These are phyloP conservation scores for Trifolium subterraneum DNA, from an alignment of 306 rosid species.

Conservation along the genomic window DNA sequence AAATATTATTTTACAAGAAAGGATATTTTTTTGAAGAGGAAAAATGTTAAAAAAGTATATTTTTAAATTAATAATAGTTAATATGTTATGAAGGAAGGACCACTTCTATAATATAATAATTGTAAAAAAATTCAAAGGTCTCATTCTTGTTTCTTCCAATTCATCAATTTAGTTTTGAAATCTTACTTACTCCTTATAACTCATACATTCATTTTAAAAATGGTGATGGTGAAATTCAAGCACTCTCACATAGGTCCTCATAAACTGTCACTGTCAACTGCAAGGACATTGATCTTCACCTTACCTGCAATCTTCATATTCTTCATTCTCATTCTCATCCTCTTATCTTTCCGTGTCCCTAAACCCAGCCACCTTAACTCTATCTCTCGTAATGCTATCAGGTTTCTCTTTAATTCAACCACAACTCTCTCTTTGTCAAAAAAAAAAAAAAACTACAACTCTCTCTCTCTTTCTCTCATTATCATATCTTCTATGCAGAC, in stretches of 20 bases:
- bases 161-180: not conserved
- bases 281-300: constrained; percentile 53
- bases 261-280: constrained; percentile 42
- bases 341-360: constrained; percentile 59
- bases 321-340: constrained; percentile 69
- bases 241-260: constrained; percentile 55
- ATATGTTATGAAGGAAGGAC: not conserved
- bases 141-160: not conserved
- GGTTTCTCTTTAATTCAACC: constrained; percentile 23
- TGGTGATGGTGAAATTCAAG: constrained; percentile 60
- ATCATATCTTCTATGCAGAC: constrained; percentile 37
- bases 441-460: too few relatives aligned
- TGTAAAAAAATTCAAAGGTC: not conserved
- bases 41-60: not conserved
- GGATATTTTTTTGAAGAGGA: not conserved
- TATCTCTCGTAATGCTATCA: constrained; percentile 48
- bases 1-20: too few relatives aligned
- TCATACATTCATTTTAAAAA: not conserved
- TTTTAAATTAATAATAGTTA: not conserved
- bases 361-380: constrained; percentile 75
- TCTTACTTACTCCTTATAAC: not conserved
- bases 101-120: not conserved
- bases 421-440: not conserved
- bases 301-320: constrained; percentile 60
- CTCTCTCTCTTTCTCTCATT: not conserved